Evolutionary conservation across 2,329 filamentous ascomycete species (phyloP).

Genomic region (Epichloe gansuensis): DNA sequence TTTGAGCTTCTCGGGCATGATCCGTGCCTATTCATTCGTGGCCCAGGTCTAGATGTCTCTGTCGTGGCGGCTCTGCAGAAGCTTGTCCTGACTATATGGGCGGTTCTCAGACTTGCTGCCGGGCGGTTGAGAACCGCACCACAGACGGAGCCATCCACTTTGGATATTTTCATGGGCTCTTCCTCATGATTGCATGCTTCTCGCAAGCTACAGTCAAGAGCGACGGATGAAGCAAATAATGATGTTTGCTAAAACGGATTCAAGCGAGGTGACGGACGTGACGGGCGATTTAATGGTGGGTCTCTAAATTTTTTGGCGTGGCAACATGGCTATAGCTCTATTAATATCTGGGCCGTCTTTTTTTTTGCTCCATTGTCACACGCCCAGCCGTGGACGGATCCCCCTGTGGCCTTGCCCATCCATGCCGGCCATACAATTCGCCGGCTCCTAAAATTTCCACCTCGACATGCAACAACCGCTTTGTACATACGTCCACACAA

Average conservation of each 20-base stretch:
- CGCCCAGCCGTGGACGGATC: background rate
- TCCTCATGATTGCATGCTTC: constrained; percentile 30
- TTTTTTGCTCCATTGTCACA: background rate
- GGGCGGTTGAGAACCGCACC: constrained; percentile 39
- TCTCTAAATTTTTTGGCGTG: constrained; percentile 1
- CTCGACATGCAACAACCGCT: constrained; percentile 2
- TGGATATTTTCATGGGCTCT: constrained; percentile 47
- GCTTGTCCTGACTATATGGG: constrained; percentile 13
- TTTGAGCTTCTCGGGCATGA: constrained; percentile 21
- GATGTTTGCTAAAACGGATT: background rate
- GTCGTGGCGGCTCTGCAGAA: constrained; percentile 13
- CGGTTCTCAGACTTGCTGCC: constrained; percentile 16
- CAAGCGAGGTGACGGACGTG: background rate
- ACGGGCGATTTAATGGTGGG: background rate
- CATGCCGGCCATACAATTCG: constrained; percentile 12
- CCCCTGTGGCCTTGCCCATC: background rate
- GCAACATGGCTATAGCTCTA: background rate
- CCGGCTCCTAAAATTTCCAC: constrained; percentile 11
- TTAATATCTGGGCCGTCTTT: background rate
- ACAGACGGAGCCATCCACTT: constrained; percentile 48
- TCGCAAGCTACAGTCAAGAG: constrained; percentile 1
- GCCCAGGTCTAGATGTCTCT: constrained; percentile 9
- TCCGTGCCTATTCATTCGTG: constrained; percentile 3
- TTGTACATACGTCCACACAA: background rate
- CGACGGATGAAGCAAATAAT: background rate